Percentiles rank a stretch among this genome's conserved stretches.
phyloP scores from a whole-genome alignment of 108 stramenopile species.

The Phaeodactylum tricornutum region DNA sequence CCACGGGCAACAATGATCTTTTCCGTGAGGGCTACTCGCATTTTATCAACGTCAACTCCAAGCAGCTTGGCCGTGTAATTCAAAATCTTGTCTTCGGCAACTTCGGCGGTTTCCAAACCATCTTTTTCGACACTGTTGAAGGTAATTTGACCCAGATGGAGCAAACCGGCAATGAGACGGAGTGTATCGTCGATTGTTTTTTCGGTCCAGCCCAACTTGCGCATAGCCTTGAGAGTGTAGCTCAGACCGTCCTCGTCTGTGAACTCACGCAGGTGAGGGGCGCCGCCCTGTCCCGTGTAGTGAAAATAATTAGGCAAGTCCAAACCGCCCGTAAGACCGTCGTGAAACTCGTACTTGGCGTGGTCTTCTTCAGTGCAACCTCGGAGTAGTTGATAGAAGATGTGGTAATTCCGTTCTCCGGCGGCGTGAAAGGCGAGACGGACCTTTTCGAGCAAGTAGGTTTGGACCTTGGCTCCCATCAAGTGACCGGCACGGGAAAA shows the following conservation, averaged over 20 bases:
- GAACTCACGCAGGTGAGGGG: slow-evolving; percentile 73
- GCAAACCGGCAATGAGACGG: slow-evolving; percentile 71
- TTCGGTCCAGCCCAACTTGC: slow-evolving; percentile 68
- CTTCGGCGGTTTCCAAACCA: slow-evolving; percentile 60
- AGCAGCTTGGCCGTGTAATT: slow-evolving; percentile 59
- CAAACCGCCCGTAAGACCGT: slow-evolving; percentile 66
- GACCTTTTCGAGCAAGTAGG: slow-evolving; percentile 97
- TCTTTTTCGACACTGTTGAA: slow-evolving; percentile 56
- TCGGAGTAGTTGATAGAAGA: slow-evolving; percentile 90
- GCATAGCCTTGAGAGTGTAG: slow-evolving; percentile 79
- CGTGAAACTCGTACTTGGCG: slow-evolving; percentile 64
- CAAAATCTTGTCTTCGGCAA: slow-evolving; percentile 54
- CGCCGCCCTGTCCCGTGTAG: slow-evolving; percentile 82
- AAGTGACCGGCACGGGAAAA: slow-evolving; percentile 85
- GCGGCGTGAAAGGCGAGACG: slow-evolving; percentile 81
- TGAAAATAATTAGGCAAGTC: slow-evolving; percentile 72
- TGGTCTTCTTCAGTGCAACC: slow-evolving; percentile 79
- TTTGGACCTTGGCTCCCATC: slow-evolving; percentile 89
- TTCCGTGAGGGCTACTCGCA: slow-evolving; percentile 69
- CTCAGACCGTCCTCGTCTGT: slow-evolving; percentile 85
- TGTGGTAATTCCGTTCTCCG: slow-evolving; percentile 91
- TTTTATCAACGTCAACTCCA: slow-evolving; percentile 68
- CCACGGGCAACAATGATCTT: slow-evolving; percentile 74
- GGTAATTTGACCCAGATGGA: slow-evolving; percentile 83
- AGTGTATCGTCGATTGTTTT: slow-evolving; percentile 60